These are phyloP conservation scores for Yamadazyma triangularis DNA, from an alignment of 1,139 yeast genomes.

Conservation along the genomic window DNA sequence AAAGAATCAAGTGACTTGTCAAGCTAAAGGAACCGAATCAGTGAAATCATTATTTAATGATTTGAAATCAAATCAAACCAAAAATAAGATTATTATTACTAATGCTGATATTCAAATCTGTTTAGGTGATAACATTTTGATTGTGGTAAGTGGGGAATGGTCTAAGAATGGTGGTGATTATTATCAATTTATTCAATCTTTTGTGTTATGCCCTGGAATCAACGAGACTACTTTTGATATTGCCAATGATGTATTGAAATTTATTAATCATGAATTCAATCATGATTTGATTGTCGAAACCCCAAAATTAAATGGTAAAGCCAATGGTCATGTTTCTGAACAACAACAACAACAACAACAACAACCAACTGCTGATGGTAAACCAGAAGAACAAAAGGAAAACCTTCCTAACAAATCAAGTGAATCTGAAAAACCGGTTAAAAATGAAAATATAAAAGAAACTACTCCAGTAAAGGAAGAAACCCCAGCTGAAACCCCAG, in stretches of 20 bases:
- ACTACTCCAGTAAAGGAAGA: constrained; percentile 1
- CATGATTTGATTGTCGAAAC: constrained; percentile 7
- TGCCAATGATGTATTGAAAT: constrained; percentile 62
- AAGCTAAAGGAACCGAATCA: constrained; percentile 37
- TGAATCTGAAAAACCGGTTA: no score
- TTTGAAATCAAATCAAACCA: constrained; percentile 24
- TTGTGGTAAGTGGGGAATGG: constrained; percentile 65
- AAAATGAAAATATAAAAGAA: no score
- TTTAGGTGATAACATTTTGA: constrained; percentile 47
- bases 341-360: neutral
- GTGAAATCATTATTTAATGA: constrained; percentile 29
- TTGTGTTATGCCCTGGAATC: constrained; percentile 51
- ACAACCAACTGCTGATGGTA: neutral
- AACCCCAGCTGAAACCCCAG: constrained; percentile 10
- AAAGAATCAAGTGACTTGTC: constrained; percentile 15
- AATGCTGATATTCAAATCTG: constrained; percentile 59
- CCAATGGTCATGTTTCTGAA: no score
- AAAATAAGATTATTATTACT: constrained; percentile 56
- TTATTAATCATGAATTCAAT: constrained; percentile 41
- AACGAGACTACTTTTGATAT: constrained; percentile 55
- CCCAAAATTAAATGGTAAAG: no score
- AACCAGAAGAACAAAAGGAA: constrained; percentile 2
- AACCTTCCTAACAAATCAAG: constrained; percentile 4
- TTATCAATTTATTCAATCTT: constrained; percentile 62
- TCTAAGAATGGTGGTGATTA: constrained; percentile 47